Conservation (phyloP, 1,139 yeast species). For the Spencermartinsiella ligniputridi region DNA sequence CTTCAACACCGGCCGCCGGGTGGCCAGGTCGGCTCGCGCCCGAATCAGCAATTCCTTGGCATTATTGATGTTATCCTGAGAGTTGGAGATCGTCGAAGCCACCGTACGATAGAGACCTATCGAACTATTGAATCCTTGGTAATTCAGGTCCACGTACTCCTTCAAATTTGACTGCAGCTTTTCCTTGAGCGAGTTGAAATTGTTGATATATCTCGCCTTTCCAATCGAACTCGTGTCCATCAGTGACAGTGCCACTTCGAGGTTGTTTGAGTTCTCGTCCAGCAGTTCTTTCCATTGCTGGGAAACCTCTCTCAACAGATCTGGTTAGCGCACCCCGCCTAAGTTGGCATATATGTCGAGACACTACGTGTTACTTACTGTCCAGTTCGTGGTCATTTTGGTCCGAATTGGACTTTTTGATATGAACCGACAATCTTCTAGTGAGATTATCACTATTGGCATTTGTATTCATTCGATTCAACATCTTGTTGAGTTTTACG, state of each 20-base stretch:
- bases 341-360: background rate
- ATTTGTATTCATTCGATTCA: background rate
- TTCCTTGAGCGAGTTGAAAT: conserved; percentile 56
- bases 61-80: conserved; percentile 50
- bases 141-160: conserved; percentile 70
- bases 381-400: background rate
- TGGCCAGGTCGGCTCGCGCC: conserved; percentile 50
- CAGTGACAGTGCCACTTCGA: conserved; percentile 76
- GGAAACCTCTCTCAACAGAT: conserved; percentile 19
- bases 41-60: conserved; percentile 48
- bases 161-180: conserved; percentile 54
- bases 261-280: conserved; percentile 59
- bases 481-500: too few relatives aligned
- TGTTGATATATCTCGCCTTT: conserved; percentile 59
- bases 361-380: background rate
- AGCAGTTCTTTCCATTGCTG: conserved; percentile 35
- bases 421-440: background rate
- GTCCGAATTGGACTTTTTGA: background rate
- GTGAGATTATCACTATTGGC: background rate
- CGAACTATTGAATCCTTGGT: conserved; percentile 78
- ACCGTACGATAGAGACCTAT: conserved; percentile 70
- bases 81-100: conserved; percentile 50
- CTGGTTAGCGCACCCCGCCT: conserved; percentile 3
- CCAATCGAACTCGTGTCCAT: conserved; percentile 88
- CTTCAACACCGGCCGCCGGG: conserved; percentile 50